Conservation (phyloP, 139 green algal genomes). For the Chlamydomonas schloesseri region DNA sequence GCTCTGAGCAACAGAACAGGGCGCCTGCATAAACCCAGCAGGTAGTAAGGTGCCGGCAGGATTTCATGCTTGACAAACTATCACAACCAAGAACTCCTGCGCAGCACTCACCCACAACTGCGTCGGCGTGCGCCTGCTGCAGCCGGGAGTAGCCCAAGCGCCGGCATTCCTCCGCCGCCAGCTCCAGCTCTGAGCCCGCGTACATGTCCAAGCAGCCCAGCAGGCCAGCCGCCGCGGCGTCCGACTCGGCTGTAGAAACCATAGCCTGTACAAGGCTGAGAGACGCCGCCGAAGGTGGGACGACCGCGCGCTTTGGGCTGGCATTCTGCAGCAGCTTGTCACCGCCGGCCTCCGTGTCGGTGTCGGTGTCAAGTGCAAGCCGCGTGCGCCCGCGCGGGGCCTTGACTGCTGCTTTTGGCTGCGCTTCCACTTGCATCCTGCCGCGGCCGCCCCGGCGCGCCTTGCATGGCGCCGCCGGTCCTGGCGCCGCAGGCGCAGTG, state of each 20-base stretch:
- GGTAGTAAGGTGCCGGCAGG: too few species aligned
- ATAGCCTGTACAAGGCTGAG: not conserved
- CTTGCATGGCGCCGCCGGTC: constrained; percentile 12
- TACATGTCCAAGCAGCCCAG: constrained; percentile 37
- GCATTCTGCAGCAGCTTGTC: not conserved
- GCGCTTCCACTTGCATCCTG: constrained; percentile 9
- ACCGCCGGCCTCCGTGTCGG: too few species aligned
- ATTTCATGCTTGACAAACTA: too few species aligned
- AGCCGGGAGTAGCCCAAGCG: not conserved
- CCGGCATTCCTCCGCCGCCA: constrained; percentile 22
- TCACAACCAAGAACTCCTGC: too few species aligned
- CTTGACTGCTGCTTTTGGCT: not conserved
- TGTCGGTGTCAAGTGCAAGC: too few species aligned
- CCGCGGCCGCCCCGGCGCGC: not conserved
- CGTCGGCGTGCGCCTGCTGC: not conserved
- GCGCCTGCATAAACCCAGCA: not conserved
- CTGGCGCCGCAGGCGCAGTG: not conserved
- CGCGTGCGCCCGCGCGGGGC: too few species aligned
- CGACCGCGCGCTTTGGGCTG: not conserved
- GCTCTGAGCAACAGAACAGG: not conserved
- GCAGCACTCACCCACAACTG: constrained; percentile 19
- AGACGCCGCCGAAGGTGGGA: not conserved
- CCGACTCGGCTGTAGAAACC: not conserved
- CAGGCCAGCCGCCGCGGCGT: not conserved
- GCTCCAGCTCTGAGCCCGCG: constrained; percentile 21